These are phyloP conservation scores for Leccinum incarnatum DNA, from an alignment of 768 basidiomycete species.

Conservation along the genomic window DNA sequence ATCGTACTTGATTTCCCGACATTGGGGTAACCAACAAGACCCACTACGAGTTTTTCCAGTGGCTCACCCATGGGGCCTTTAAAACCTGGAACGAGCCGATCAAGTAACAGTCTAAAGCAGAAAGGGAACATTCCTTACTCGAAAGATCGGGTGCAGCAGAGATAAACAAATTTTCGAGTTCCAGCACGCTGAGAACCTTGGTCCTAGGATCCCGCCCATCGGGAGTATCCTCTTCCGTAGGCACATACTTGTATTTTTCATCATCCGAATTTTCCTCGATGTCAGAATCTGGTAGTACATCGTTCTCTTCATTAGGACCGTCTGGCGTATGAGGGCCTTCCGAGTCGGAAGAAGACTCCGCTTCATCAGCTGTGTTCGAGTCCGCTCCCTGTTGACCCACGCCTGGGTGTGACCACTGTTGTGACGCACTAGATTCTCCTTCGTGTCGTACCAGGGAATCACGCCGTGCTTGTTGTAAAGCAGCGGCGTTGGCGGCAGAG, in stretches of 20 bases:
- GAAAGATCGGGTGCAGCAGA: slow-evolving; percentile 67
- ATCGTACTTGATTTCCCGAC: slow-evolving; percentile 99
- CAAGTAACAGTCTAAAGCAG: background rate
- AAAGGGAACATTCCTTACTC: slow-evolving; percentile 42
- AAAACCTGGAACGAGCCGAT: slow-evolving; percentile 51
- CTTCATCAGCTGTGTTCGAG: slow-evolving; percentile 4
- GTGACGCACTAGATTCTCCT: slow-evolving; percentile 15
- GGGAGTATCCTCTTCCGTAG: slow-evolving; percentile 51
- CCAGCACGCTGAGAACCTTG: slow-evolving; percentile 77
- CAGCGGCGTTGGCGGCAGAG: slow-evolving; percentile 85
- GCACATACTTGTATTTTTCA: slow-evolving; percentile 46
- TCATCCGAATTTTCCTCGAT: slow-evolving; percentile 31
- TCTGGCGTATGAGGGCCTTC: slow-evolving; percentile 27
- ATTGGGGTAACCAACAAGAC: slow-evolving; percentile 97
- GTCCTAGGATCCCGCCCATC: slow-evolving; percentile 63
- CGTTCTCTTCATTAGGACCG: slow-evolving; percentile 30
- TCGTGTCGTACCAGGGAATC: slow-evolving; percentile 40
- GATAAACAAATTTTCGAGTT: slow-evolving; percentile 83
- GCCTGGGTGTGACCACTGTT: slow-evolving; percentile 1
- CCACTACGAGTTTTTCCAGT: slow-evolving; percentile 70
- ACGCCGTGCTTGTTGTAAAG: slow-evolving; percentile 69
- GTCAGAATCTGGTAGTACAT: slow-evolving; percentile 26
- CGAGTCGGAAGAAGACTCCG: slow-evolving; percentile 34
- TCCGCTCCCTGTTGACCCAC: background rate
- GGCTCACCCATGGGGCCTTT: slow-evolving; percentile 51